These are phyloP conservation scores for Avena atlantica DNA, from an alignment of 176 grass and related monocot genomes.

Conservation along the genomic window DNA sequence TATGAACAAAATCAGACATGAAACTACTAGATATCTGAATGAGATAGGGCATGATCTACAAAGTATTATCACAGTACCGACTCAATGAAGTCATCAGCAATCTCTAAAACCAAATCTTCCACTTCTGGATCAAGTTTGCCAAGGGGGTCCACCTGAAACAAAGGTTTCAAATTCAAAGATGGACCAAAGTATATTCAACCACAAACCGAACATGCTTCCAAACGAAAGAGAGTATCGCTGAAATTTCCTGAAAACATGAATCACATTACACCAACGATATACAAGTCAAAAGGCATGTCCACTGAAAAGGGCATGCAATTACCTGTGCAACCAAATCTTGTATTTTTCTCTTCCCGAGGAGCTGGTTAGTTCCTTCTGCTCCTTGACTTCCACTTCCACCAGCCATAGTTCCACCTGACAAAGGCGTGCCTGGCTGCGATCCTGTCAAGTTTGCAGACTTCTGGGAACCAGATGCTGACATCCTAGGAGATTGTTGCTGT, in stretches of 20 bases:
- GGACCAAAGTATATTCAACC: conserved; percentile 1
- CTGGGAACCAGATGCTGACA: conserved; percentile 66
- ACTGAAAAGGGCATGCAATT: conserved; percentile 16
- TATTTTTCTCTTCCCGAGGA: conserved; percentile 96
- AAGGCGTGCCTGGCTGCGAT: conserved; percentile 72
- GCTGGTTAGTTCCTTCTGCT: conserved; percentile 72
- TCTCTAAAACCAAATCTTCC: conserved; percentile 85
- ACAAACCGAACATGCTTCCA: background rate
- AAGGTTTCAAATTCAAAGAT: conserved; percentile 21
- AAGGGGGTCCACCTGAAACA: conserved; percentile 80
- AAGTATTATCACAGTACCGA: conserved; percentile 63
- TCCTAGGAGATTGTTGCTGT: conserved; percentile 75
- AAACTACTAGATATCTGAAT: conserved; percentile 30
- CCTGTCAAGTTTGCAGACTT: conserved; percentile 72
- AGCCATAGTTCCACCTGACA: conserved; percentile 59
- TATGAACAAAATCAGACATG: conserved; percentile 19
- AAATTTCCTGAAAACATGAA: conserved; percentile 35
- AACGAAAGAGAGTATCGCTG: background rate
- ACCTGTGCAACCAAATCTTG: conserved; percentile 95
- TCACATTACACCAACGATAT: background rate
- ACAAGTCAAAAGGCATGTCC: conserved; percentile 20
- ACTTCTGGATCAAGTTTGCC: conserved; percentile 74
- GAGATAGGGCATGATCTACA: conserved; percentile 15
- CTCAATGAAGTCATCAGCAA: conserved; percentile 90
- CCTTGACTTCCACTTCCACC: conserved; percentile 75